phyloP scores from a whole-genome alignment of 768 basidiomycete species.

The Pisolithus orientalis region DNA sequence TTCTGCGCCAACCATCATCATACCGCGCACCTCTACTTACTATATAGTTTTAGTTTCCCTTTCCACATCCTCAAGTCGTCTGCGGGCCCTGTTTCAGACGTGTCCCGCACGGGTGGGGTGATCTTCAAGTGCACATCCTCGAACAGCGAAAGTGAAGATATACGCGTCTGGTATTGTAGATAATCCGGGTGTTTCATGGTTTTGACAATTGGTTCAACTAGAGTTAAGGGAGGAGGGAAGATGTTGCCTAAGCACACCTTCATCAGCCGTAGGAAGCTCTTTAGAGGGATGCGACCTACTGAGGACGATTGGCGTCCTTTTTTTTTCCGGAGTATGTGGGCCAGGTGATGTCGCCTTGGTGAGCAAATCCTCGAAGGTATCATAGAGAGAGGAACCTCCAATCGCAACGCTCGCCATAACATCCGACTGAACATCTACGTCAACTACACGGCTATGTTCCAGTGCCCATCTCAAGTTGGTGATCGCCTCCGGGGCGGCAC shows the following conservation, averaged over 20 bases:
- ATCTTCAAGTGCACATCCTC: conserved; percentile 70
- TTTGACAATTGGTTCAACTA: conserved; percentile 67
- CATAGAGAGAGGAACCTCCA: conserved; percentile 37
- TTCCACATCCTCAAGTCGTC: conserved; percentile 28
- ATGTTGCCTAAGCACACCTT: conserved; percentile 51
- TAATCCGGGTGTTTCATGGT: conserved; percentile 76
- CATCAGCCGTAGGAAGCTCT: background rate
- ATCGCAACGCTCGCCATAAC: conserved; percentile 38
- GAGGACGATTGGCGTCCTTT: conserved; percentile 55
- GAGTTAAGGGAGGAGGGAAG: conserved; percentile 72
- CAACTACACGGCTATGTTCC: conserved; percentile 53
- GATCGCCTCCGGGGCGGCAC: conserved; percentile 41
- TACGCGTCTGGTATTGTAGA: conserved; percentile 62
- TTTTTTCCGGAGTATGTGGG: conserved; percentile 10
- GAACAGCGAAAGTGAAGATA: conserved; percentile 67
- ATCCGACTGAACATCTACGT: conserved; percentile 59
- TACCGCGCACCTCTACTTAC: conserved; percentile 39
- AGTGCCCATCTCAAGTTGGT: conserved; percentile 64
- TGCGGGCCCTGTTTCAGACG: conserved; percentile 56
- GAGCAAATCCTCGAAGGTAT: conserved; percentile 67
- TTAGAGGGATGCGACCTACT: conserved; percentile 33
- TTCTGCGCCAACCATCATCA: background rate
- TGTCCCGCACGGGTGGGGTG: conserved; percentile 48
- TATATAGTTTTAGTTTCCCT: conserved; percentile 77
- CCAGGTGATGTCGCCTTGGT: conserved; percentile 45